A percentile compares a stretch with the other conserved stretches of the same genome.
These are phyloP conservation scores for Pseudocercospora vitis DNA, from an alignment of 2,329 filamentous ascomycete species.

Conservation along the genomic window DNA sequence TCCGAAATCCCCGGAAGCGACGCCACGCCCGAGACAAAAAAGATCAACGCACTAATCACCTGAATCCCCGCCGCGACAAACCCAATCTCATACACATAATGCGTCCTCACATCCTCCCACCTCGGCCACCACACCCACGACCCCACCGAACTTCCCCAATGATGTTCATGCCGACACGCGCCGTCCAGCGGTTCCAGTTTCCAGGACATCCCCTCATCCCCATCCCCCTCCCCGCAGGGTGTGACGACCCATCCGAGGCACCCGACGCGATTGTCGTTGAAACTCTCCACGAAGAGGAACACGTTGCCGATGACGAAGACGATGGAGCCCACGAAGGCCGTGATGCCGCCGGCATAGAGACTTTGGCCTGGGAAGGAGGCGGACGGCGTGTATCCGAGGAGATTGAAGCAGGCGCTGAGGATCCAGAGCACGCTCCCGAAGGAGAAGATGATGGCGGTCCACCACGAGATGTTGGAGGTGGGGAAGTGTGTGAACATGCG, in stretches of 20 bases:
- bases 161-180: constrained; percentile 15
- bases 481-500: constrained; percentile 50
- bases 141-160: constrained; percentile 11
- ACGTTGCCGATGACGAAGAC: constrained; percentile 66
- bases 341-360: constrained; percentile 58
- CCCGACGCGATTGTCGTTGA: constrained; percentile 63
- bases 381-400: constrained; percentile 52
- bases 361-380: constrained; percentile 58
- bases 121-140: constrained; percentile 38
- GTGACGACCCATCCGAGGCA: constrained; percentile 69
- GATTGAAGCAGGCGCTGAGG: constrained; percentile 62
- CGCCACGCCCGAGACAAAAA: constrained; percentile 33
- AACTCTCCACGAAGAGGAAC: constrained; percentile 61
- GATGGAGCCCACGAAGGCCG: constrained; percentile 66
- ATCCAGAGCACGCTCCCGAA: constrained; percentile 48
- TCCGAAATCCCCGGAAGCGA: constrained; percentile 34
- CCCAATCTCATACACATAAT: constrained; percentile 34
- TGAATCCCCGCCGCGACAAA: constrained; percentile 33
- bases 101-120: constrained; percentile 27
- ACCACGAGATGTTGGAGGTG: constrained; percentile 17
- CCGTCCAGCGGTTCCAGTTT: neutral
- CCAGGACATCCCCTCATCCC: constrained; percentile 14
- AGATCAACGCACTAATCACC: constrained; percentile 31
- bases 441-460: constrained; percentile 56
- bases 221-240: constrained; percentile 5